A percentile compares a stretch with the other conserved stretches of the same genome.
These are phyloP conservation scores for Hortiboletus rubellus DNA, from an alignment of 1,284 basidiomycete species.

Conservation along the genomic window DNA sequence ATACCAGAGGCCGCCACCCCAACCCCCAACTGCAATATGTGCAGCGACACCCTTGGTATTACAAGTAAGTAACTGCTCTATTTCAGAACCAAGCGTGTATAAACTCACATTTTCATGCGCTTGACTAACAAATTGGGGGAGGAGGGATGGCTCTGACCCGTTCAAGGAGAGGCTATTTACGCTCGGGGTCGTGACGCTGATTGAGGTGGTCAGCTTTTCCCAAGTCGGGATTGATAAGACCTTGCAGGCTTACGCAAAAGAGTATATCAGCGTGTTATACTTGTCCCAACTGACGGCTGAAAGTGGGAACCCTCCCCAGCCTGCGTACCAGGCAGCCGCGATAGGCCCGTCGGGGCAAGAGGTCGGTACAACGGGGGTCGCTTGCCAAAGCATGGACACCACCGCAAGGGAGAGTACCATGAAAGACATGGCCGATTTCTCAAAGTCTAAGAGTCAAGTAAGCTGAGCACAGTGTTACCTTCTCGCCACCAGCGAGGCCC, in stretches of 20 bases:
- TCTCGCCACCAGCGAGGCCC: neutral
- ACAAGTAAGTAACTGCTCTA: neutral
- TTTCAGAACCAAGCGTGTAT: neutral
- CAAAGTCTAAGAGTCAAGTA: neutral
- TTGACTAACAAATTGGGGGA: constrained; percentile 52
- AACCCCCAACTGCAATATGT: constrained; percentile 78
- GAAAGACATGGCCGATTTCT: constrained; percentile 10
- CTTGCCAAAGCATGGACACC: constrained; percentile 9
- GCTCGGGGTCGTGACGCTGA: constrained; percentile 46
- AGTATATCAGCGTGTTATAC: constrained; percentile 52
- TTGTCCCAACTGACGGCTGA: constrained; percentile 48
- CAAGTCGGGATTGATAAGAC: neutral
- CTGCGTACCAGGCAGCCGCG: constrained; percentile 36
- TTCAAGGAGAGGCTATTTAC: constrained; percentile 42
- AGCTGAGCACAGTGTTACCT: neutral
- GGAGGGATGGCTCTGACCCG: constrained; percentile 38
- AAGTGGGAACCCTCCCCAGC: constrained; percentile 45
- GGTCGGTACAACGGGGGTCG: neutral
- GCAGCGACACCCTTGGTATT: constrained; percentile 58
- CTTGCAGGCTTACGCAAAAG: constrained; percentile 35
- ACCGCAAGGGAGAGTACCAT: constrained; percentile 1
- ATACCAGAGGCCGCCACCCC: constrained; percentile 72
- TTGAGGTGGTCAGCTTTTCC: neutral
- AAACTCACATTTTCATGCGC: constrained; percentile 47
- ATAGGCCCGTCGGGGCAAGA: neutral